Base-by-base conservation (phyloP, 2,329 filamentous ascomycete species). In the Monilinia laxa region DNA sequence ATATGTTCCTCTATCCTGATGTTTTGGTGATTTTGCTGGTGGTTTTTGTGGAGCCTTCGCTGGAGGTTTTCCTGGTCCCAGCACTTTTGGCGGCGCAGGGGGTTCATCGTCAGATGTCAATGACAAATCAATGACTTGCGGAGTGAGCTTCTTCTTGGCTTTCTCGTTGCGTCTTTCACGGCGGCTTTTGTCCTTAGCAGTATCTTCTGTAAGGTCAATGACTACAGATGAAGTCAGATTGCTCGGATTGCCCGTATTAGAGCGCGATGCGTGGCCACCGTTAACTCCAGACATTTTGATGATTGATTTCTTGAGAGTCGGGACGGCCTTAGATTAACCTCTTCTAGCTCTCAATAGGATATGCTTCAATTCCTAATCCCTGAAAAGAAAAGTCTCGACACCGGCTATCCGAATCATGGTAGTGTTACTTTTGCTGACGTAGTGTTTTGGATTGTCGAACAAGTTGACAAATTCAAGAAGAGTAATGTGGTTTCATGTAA, bases 21-120 rank as follows among this genome's bases (percentile, higher is more conserved):
- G 38, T 5, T 38, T 51, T 25, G 31, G 28, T 38, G 16, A 23
- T 31, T 51, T 60, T 25, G n/a, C 9, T 51, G 20, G 20, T 16
- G 28, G n/a, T 31, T 51, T 38, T 38, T 10, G 28, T 40, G 20
- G 18, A 14, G 42, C 10, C 12, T 16, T 38, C n/a, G 28, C 12
- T 38, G 28, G n/a, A 16, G 12, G 18, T 31, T 59, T 49, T 12
- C 18, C 20, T 28, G n/a, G 16, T 25, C 28, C 58, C 10, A 14
- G 14, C 12, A 47, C 16, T 25, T 5, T 60, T 60, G 18, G 12
- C 14, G n/a, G 28, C 45, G 4, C 28, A 51, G 45, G 35, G 38
- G 45, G 28, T 38, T 60, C 58, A 12, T 60, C 58, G 25, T 60
- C 58, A 20, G 58, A 60, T 35, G 31, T 25, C 9, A 49, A 25